A percentile compares a stretch with the other conserved stretches of the same genome.
These are phyloP conservation scores for Fusarium dlaminii DNA, from an alignment of 2,329 filamentous ascomycete genomes.

Conservation along the genomic window DNA sequence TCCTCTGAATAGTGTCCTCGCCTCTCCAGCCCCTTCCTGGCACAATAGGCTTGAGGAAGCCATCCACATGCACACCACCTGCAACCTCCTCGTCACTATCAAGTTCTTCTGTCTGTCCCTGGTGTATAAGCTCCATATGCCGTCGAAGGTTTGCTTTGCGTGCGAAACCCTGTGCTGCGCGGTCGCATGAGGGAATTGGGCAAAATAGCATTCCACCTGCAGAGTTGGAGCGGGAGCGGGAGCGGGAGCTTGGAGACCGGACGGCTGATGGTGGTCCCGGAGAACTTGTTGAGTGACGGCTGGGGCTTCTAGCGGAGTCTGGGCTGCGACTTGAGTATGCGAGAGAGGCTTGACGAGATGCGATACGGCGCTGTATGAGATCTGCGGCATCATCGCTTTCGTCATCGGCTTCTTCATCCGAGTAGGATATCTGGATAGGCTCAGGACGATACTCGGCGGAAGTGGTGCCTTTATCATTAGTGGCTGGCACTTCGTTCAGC, in stretches of 20 bases:
- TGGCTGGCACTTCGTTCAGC: slow-evolving; percentile 52
- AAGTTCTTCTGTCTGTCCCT: slow-evolving; percentile 47
- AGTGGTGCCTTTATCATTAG: slow-evolving; percentile 36
- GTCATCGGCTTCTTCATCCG: slow-evolving; percentile 35
- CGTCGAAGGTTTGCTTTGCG: slow-evolving; percentile 50
- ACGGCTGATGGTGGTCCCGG: slow-evolving; percentile 12
- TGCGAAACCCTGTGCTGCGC: slow-evolving; percentile 50
- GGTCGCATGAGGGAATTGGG: slow-evolving; percentile 50
- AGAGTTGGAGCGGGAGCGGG: slow-evolving; percentile 42
- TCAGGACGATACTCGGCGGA: slow-evolving; percentile 46
- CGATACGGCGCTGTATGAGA: slow-evolving; percentile 43
- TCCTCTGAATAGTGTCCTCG: slow-evolving; percentile 45
- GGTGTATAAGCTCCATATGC: slow-evolving; percentile 52
- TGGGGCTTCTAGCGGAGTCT: slow-evolving; percentile 35
- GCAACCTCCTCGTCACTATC: slow-evolving; percentile 63
- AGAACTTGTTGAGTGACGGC: slow-evolving; percentile 34
- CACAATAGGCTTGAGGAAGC: slow-evolving; percentile 69
- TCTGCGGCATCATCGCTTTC: slow-evolving; percentile 41
- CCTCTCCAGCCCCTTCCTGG: slow-evolving; percentile 59
- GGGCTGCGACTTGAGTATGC: slow-evolving; percentile 41
- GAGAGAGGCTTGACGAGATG: slow-evolving; percentile 46
- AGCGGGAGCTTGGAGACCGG: slow-evolving; percentile 36
- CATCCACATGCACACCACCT: slow-evolving; percentile 74
- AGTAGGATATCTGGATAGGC: slow-evolving; percentile 37
- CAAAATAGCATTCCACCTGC: slow-evolving; percentile 50